Base-by-base conservation (phyloP, 2,329 filamentous ascomycete species). In the Catunica adiposa region DNA sequence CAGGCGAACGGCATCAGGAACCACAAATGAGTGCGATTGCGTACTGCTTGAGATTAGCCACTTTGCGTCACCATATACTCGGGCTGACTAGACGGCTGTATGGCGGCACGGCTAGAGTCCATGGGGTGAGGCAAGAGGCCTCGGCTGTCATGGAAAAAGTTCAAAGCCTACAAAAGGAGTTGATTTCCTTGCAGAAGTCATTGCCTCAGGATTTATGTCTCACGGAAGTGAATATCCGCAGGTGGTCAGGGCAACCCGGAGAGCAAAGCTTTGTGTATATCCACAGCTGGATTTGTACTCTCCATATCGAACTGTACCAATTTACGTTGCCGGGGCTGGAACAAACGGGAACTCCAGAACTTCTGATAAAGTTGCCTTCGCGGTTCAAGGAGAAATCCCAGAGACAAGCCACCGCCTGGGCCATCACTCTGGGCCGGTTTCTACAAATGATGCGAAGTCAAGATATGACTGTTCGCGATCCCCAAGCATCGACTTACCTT, bases 251-350 rank as follows among this genome's bases (percentile, higher is more conserved):
- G 2, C 63, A 63, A 1, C 56, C 63, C 2, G 62, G 70, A 44
- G 62, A 66, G 22, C 61, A 63, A 4, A 66, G 66, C 23, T 71
- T 68, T 48, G 63, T 69, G 31, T 68, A 67, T 59, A 62, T 71
- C 25, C 68, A 70, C 59, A 66, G 65, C 1, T 64, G 66, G 51
- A 62, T 70, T 17, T 66, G 65, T 25, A 63, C 65, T 5, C 63
- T 66, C 38, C 67, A 71, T 54, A 64, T 70, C 11, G 68, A 71
- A 31, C 60, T 71, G 5, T 71, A 71, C 56, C 64, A 69, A 9
- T 68, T 70, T 56, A 64, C 66, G 14, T 60, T 71, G 5, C 69
- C 69, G 0, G 66, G 66, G 0, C 62, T 69, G 1, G 61, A 64
- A 14, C 67, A 68, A 23, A 64, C 65, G 38, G 62, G 64, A 0